Evolutionary conservation across 768 basidiomycete species (phyloP).

Genomic region (Epithele typhae): DNA sequence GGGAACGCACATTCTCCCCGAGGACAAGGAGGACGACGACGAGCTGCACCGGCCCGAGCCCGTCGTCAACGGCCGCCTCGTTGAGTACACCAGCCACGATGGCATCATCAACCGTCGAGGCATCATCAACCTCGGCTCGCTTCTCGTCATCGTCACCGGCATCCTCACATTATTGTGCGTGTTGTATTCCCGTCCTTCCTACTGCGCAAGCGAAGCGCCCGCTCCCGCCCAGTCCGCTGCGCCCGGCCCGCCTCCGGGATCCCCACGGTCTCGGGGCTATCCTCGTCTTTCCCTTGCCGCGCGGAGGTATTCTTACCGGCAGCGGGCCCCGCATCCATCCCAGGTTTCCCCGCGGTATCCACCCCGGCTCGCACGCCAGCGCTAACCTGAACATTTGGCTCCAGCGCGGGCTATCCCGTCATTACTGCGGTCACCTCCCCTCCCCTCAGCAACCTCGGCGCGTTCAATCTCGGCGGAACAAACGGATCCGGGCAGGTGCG

Average conservation of each 20-base stretch:
- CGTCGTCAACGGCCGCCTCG: background rate
- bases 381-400: background rate
- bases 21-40: constrained; percentile 36
- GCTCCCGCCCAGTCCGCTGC: background rate
- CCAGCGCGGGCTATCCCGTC: constrained; percentile 34
- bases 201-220: background rate
- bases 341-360: no score
- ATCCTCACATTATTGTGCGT: constrained; percentile 27
- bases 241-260: no score
- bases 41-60: constrained; percentile 33
- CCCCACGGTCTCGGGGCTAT: no score
- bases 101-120: constrained; percentile 32
- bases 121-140: constrained; percentile 38
- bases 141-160: constrained; percentile 30
- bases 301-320: no score
- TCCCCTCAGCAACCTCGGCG: constrained; percentile 27
- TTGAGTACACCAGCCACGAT: no score
- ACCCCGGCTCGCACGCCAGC: no score
- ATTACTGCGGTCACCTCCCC: constrained; percentile 25
- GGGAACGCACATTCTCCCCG: constrained; percentile 25
- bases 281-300: no score
- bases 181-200: background rate
- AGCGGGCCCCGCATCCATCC: no score
- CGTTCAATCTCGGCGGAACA: constrained; percentile 43
- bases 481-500: constrained; percentile 43